Percentiles rank a stretch among this genome's conserved stretches.
Evolutionary conservation across 805 yeast species (phyloP).

Genomic region (Candida awuae): DNA sequence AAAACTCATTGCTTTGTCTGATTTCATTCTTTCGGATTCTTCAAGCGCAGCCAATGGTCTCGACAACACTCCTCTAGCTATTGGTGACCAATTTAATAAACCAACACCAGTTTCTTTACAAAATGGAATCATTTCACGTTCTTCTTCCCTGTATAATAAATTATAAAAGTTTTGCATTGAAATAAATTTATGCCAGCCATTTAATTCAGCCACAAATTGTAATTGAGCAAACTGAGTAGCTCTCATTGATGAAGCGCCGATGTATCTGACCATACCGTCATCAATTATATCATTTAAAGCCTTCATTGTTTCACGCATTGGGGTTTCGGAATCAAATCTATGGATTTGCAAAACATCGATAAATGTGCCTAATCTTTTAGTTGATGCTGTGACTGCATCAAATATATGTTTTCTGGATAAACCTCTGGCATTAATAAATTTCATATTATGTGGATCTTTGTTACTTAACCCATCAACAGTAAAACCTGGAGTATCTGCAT

Average conservation of each 20-base stretch:
- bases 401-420: constrained; percentile 39
- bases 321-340: constrained; percentile 39
- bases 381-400: constrained; percentile 35
- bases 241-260: constrained; percentile 57
- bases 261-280: constrained; percentile 40
- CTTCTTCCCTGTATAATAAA: constrained; percentile 52
- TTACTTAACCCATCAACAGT: constrained; percentile 1
- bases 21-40: constrained; percentile 26
- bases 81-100: constrained; percentile 54
- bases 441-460: constrained; percentile 4
- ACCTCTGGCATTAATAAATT: constrained; percentile 30
- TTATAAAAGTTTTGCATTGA: constrained; percentile 52
- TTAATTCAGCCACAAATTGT: constrained; percentile 47
- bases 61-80: constrained; percentile 38
- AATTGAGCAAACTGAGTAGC: constrained; percentile 44
- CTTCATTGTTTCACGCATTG: constrained; percentile 47
- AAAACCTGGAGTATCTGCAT: constrained; percentile 9
- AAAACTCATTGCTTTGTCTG: constrained; percentile 20
- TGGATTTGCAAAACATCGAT: constrained; percentile 51
- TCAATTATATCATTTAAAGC: constrained; percentile 45
- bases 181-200: constrained; percentile 50
- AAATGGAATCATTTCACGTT: constrained; percentile 49
- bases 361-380: constrained; percentile 41
- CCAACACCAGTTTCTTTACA: constrained; percentile 47
- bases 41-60: constrained; percentile 3